phyloP scores from a whole-genome alignment of 1,284 basidiomycete species.

The Peniophora sp. region DNA sequence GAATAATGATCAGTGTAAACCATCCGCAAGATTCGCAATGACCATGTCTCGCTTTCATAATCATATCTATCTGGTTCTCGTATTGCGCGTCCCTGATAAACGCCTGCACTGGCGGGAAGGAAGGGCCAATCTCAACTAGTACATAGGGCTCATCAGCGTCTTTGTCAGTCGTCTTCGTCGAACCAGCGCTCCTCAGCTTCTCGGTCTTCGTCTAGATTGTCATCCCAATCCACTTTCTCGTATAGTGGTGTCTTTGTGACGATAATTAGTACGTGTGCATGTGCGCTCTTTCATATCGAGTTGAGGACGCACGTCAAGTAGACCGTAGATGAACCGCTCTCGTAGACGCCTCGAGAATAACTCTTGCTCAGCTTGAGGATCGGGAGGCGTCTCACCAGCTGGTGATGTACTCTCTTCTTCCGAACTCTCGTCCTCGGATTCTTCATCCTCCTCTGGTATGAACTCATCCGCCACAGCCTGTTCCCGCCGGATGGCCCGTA shows the following conservation, averaged over 20 bases:
- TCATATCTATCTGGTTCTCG: no score
- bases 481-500: conserved; percentile 38
- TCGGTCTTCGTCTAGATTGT: conserved; percentile 54
- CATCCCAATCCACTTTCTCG: conserved; percentile 69
- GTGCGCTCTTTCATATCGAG: not conserved
- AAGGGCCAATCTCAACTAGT: no score
- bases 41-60: no score
- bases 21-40: no score
- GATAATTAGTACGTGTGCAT: conserved; percentile 1
- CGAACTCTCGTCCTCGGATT: conserved; percentile 39
- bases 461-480: conserved; percentile 37
- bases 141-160: no score
- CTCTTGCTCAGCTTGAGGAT: conserved; percentile 33
- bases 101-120: no score
- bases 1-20: no score
- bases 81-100: no score
- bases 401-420: conserved; percentile 17
- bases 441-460: conserved; percentile 59
- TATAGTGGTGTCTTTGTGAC: conserved; percentile 55
- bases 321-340: conserved; percentile 70
- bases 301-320: conserved; percentile 64
- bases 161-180: conserved; percentile 52
- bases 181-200: conserved; percentile 71
- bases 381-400: conserved; percentile 21
- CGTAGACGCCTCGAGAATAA: conserved; percentile 52